Evolutionary conservation across 1,284 basidiomycete genomes (phyloP).

Genomic region (Sporisorium exsertum): DNA sequence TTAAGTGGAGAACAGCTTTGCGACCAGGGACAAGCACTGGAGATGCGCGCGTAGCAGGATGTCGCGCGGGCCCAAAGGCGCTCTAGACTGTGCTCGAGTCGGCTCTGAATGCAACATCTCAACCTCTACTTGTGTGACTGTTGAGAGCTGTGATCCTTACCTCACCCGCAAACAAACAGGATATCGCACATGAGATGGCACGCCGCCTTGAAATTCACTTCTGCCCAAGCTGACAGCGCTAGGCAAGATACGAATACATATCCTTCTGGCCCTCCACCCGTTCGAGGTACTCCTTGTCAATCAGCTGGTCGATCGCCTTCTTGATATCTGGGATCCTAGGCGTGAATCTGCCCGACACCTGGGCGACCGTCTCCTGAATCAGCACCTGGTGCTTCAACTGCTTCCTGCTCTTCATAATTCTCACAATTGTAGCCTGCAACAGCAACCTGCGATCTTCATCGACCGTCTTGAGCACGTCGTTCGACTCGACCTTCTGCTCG

Average conservation of each 20-base stretch:
- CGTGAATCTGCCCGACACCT: slow-evolving; percentile 87
- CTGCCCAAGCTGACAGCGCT: not conserved
- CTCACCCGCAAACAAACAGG: not conserved
- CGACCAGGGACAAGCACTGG: too few relatives aligned
- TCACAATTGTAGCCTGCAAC: slow-evolving; percentile 96
- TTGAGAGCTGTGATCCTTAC: not conserved
- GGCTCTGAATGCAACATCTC: not conserved
- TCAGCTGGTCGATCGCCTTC: slow-evolving; percentile 91
- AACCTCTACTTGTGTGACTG: not conserved
- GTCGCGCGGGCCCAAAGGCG: not conserved
- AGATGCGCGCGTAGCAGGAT: too few relatives aligned
- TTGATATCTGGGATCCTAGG: slow-evolving; percentile 90
- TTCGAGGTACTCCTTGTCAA: slow-evolving; percentile 98
- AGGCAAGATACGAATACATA: slow-evolving; percentile 60
- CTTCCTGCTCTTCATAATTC: slow-evolving; percentile 96
- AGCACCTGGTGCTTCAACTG: slow-evolving; percentile 95
- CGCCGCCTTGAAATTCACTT: not conserved
- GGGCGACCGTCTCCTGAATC: slow-evolving; percentile 92
- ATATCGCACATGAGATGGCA: not conserved
- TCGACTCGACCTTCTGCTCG: slow-evolving; percentile 90
- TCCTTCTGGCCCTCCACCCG: slow-evolving; percentile 78
- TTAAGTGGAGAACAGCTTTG: too few relatives aligned
- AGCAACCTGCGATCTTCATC: slow-evolving; percentile 98
- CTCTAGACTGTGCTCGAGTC: not conserved
- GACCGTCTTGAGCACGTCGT: slow-evolving; percentile 91